Evolutionary conservation across 768 basidiomycete species (phyloP).

Genomic region (Austroboletus festivus): DNA sequence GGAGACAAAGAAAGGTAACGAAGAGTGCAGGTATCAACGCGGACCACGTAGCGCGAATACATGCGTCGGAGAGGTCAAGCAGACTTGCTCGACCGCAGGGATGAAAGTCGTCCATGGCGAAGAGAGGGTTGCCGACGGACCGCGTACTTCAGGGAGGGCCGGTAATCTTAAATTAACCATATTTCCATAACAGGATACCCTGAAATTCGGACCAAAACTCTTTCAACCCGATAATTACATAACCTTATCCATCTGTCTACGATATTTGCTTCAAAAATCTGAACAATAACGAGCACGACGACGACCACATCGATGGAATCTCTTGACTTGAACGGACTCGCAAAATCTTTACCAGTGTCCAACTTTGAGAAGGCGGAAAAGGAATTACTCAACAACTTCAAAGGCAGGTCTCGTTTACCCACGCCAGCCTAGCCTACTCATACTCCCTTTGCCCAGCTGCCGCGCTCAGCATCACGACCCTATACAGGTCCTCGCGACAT

Average conservation of each 20-base stretch:
- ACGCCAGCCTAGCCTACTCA: constrained; percentile 11
- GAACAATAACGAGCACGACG: constrained; percentile 5
- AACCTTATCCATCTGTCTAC: constrained; percentile 7
- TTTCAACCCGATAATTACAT: constrained; percentile 1
- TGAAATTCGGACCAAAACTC: neutral
- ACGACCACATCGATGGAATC: constrained; percentile 54
- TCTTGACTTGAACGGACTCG: constrained; percentile 76
- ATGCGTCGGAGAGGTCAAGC: constrained; percentile 42
- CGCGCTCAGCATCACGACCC: constrained; percentile 79
- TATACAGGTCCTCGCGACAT: constrained; percentile 75
- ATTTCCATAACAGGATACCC: neutral
- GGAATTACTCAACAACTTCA: constrained; percentile 77
- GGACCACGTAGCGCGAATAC: constrained; percentile 52
- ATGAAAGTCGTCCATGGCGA: constrained; percentile 9
- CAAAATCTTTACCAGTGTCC: constrained; percentile 65
- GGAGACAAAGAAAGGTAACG: constrained; percentile 42
- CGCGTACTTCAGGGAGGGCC: no score
- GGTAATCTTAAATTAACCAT: no score
- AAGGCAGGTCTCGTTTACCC: constrained; percentile 44
- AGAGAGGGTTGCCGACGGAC: neutral
- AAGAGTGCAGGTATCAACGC: constrained; percentile 45
- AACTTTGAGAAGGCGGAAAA: constrained; percentile 77
- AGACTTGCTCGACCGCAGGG: constrained; percentile 14
- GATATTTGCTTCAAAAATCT: neutral
- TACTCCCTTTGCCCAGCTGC: constrained; percentile 50